Evolutionary conservation across 345 rosid genomes (phyloP).

Genomic region (Carallia brachiata): DNA sequence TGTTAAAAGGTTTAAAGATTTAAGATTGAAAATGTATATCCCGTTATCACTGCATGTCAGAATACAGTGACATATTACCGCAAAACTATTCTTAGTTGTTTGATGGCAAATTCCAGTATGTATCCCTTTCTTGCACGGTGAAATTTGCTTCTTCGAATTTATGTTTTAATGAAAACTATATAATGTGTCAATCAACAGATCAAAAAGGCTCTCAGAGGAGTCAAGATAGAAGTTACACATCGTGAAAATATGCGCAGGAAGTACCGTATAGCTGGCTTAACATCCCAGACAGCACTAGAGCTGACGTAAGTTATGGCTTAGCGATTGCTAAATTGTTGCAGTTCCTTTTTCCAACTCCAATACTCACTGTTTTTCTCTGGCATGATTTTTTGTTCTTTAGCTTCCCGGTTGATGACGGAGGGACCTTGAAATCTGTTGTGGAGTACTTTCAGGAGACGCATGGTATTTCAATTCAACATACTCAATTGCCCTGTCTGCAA

Average conservation of each 20-base stretch:
- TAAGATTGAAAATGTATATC: too few species aligned
- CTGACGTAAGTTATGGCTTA: constrained; percentile 63
- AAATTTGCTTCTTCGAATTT: not conserved
- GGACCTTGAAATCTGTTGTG: constrained; percentile 79
- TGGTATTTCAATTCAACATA: constrained; percentile 63
- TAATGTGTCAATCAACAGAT: constrained; percentile 38
- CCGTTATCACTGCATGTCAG: too few species aligned
- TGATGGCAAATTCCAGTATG: not conserved
- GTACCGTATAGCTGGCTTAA: constrained; percentile 85
- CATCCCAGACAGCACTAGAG: constrained; percentile 86
- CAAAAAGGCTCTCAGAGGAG: constrained; percentile 89
- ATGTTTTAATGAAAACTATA: too few species aligned
- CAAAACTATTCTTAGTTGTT: not conserved
- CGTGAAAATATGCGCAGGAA: constrained; percentile 96
- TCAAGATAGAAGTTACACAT: constrained; percentile 87
- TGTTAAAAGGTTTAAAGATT: too few species aligned
- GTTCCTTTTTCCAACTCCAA: too few species aligned
- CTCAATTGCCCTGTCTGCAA: constrained; percentile 85
- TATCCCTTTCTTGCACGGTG: not conserved
- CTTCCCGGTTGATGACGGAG: constrained; percentile 84
- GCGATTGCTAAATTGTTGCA: too few species aligned
- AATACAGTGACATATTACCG: too few species aligned
- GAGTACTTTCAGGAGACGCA: constrained; percentile 78
- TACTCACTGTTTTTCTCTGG: constrained; percentile 6
- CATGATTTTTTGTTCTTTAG: constrained; percentile 33